Evolutionary conservation across 1,284 basidiomycete genomes (phyloP).

Genomic region (Fomitopsis schrenkii): DNA sequence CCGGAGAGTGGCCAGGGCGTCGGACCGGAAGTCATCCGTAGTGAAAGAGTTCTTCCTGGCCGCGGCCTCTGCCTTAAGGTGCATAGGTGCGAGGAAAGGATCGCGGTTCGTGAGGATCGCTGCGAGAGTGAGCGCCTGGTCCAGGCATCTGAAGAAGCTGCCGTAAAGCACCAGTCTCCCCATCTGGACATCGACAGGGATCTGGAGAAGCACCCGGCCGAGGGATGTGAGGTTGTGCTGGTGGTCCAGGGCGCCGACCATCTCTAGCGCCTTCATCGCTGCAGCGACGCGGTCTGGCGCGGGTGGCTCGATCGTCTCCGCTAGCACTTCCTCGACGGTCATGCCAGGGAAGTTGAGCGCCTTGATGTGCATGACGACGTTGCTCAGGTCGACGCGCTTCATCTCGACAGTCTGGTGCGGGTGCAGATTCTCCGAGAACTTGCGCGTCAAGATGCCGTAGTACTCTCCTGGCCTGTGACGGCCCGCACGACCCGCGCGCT

Average conservation of each 20-base stretch:
- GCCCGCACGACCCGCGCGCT: conserved; percentile 92
- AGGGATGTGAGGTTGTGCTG: conserved; percentile 82
- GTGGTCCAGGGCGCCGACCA: conserved; percentile 86
- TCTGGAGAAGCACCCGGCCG: conserved; percentile 83
- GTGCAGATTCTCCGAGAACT: conserved; percentile 61
- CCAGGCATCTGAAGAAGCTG: conserved; percentile 91
- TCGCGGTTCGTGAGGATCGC: conserved; percentile 89
- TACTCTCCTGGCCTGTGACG: conserved; percentile 92
- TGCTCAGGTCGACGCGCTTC: conserved; percentile 89
- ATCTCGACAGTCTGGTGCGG: conserved; percentile 94
- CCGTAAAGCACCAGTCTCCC: conserved; percentile 90
- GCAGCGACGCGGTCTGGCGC: conserved; percentile 72
- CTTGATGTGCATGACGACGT: conserved; percentile 96
- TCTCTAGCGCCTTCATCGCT: conserved; percentile 79
- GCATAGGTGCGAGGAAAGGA: conserved; percentile 84
- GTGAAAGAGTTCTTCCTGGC: conserved; percentile 81
- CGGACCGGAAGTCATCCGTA: conserved; percentile 78
- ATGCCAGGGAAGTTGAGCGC: conserved; percentile 91
- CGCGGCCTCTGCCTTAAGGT: conserved; percentile 59
- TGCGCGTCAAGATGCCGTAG: conserved; percentile 77
- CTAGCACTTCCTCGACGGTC: conserved; percentile 85
- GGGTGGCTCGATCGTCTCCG: conserved; percentile 89
- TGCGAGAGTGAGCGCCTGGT: conserved; percentile 86
- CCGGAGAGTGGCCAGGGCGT: conserved; percentile 76
- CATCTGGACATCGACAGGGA: conserved; percentile 89